phyloP scores from a whole-genome alignment of 164 flowering plant species.

The Annona squamosa region DNA sequence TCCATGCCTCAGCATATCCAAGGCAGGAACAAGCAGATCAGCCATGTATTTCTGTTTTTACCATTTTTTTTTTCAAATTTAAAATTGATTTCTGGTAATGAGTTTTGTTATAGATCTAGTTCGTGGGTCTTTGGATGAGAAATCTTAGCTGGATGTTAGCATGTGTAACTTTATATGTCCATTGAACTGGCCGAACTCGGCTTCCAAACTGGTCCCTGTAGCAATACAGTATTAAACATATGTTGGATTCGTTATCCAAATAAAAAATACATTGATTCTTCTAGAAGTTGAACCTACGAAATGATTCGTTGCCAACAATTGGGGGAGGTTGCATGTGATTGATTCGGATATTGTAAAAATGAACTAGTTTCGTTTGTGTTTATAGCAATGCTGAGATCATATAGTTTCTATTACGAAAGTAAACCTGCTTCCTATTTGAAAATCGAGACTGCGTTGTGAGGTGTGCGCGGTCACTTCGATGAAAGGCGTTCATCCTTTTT shows the following conservation, averaged over 20 bases:
- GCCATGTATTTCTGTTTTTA: neutral
- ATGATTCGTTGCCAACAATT: no score
- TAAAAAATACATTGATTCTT: constrained; percentile 1
- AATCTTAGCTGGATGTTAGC: neutral
- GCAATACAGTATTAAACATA: neutral
- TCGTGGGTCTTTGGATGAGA: neutral
- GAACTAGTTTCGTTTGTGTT: no score
- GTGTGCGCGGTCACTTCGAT: no score
- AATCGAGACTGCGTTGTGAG: no score
- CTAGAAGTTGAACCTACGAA: neutral
- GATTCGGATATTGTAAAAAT: no score
- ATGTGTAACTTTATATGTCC: neutral
- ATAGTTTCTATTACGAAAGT: no score
- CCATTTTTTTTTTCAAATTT: neutral
- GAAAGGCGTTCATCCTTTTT: no score
- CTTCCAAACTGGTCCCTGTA: constrained; percentile 2
- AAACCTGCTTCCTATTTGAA: no score
- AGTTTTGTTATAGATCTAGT: neutral
- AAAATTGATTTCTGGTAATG: neutral
- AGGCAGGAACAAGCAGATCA: neutral
- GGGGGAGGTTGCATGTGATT: neutral
- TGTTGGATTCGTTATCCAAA: neutral
- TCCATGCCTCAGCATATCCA: constrained; percentile 7
- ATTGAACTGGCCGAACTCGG: neutral
- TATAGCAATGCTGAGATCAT: no score